phyloP scores from a whole-genome alignment of 805 yeast genomes.

The Maudiozyma turicensis region DNA sequence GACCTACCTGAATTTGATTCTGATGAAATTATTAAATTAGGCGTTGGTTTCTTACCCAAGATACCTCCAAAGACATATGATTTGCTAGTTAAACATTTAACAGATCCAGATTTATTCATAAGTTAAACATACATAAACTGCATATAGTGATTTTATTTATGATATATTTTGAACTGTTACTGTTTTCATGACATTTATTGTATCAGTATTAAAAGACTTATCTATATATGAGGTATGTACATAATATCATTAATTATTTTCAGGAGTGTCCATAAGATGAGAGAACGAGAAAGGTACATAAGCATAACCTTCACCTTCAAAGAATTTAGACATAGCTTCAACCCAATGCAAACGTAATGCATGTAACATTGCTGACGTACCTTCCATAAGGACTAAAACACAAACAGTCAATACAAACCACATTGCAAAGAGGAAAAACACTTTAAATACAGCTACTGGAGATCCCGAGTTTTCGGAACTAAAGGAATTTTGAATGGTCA shows the following conservation, averaged over 20 bases:
- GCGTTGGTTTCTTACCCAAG: constrained; percentile 69
- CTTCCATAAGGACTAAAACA: constrained; percentile 93
- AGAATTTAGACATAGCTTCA: constrained; percentile 96
- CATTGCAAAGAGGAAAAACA: constrained; percentile 78
- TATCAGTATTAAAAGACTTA: background rate
- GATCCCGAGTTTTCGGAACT: constrained; percentile 37
- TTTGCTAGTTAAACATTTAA: constrained; percentile 25
- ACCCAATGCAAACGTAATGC: constrained; percentile 99
- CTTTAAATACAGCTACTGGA: constrained; percentile 58
- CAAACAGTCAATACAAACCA: constrained; percentile 91
- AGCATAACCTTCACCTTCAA: constrained; percentile 91
- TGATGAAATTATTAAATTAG: constrained; percentile 63
- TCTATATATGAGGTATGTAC: background rate
- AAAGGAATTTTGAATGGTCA: constrained; percentile 84
- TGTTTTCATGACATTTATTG: background rate
- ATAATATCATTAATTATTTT: background rate
- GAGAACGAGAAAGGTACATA: constrained; percentile 80
- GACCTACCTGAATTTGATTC: constrained; percentile 61
- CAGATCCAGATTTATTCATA: constrained; percentile 10
- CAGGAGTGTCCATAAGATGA: constrained; percentile 1
- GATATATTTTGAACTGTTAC: too few species aligned
- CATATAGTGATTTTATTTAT: too few species aligned
- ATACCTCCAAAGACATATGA: constrained; percentile 55
- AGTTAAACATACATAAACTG: background rate
- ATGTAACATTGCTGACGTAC: constrained; percentile 98